Evolutionary conservation across 495 filamentous ascomycete genomes (phyloP), one percentile per base, ranked within the genome.

Genomic region (Lindgomyces ingoldianus): DNA sequence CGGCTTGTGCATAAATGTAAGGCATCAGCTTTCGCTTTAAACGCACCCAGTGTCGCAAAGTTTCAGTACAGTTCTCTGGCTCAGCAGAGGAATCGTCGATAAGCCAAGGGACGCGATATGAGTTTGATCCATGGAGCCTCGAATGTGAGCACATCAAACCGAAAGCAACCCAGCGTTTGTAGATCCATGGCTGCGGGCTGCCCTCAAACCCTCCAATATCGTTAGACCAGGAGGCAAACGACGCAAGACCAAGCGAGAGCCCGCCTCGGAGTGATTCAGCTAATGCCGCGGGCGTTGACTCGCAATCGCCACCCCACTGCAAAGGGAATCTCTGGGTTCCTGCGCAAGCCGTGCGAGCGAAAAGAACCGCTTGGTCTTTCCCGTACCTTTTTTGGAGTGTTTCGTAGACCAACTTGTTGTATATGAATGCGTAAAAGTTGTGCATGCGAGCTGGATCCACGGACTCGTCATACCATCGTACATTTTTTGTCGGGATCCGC

Each of bases 161-260:
- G 63, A 89, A 89, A 3, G 87, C 86, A 6, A 90, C 86, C 87
- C 87, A 91, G 33, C 88, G 83, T 73, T 90, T 91, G 73, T 91
- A 91, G 62, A 90, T 82, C 71, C 84, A 84, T 0, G 87, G 83
- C 4, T 82, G 79, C 9, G 87, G 87, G 10, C 77, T 82, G 1
- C 87, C 88, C 67, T 90, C 87, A 68, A 90, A 91, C 16, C 87
- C 87, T 36, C 87, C 87, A 60, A 91, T 91, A 70, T 89, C 87
- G 48, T 81, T 81, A 22, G 81, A 82, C 85, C 86, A 89, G 76
- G 88, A 89, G 33, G 85, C 78, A 72, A 84, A 90, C 4, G 87
- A 87, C 10, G 79, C 84, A 0, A 91, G 74, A 46, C 85, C 85
- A 4, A 90, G 82, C 24, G 80, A 82, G 3, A 90, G 75, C 0